Evolutionary conservation across 1,284 basidiomycete species (phyloP), one percentile per base, ranked within the genome.

Genomic region (Gastroboletus turbinatus): DNA sequence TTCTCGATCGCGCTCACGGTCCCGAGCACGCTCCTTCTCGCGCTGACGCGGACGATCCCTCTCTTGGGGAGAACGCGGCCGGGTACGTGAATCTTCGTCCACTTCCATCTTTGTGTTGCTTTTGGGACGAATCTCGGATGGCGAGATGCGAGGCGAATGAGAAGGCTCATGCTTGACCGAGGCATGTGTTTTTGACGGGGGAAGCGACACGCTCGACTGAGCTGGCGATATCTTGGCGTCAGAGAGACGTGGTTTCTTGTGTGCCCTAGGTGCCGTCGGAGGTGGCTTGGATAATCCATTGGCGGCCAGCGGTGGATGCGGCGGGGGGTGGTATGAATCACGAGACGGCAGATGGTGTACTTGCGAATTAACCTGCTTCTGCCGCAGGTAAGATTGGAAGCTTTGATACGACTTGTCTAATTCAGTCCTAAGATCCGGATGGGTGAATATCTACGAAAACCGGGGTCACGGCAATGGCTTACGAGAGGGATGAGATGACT

Each of bases 191-290:
- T 69, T 70, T 39, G 70, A 66, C 17, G 67, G 65, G 17, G 73
- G 73, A 43, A 71, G 67, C 5, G 75, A 70, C 23, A 63, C 60
- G 25, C 61, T 67, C 30, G 69, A 63, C 60, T 69, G 61, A 30
- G 76, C 70, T 13, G 82, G 78, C 4, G 77, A 78, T 14, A 71
- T 63, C 55, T 80, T 81, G 7, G 77, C 47, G 33, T 87, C 85
- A 36, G 84, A 82, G 7, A 90, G 73, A 13, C 88, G 83, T 17
- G 83, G 83, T 65, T 87, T 88, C 76, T 90, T 91, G 70, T 88
- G 78, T 19, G 87, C 87, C 48, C 89, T 82, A 3, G 89, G 89
- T 17, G 82, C 89, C 5, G 88, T 92, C 0, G 90, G 89, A 11
- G 82, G 83, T 4, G 75, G 76, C 67, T 84, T 88, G n/a, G 73